Base-by-base conservation (phyloP, 2,329 filamentous ascomycete genomes). In the Diaporthe batatas region DNA sequence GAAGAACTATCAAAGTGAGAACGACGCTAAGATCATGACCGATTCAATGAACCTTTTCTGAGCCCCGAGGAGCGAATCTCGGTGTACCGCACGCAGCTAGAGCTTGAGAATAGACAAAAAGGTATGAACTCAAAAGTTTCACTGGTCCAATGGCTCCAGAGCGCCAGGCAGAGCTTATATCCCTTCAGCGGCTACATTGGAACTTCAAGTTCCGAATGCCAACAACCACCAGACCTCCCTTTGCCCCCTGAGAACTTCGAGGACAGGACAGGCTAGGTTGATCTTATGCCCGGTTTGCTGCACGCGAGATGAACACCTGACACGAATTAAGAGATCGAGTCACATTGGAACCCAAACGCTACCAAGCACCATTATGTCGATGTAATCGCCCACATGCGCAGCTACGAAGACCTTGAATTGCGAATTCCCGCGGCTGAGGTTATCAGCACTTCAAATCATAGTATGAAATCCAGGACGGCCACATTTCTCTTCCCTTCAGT, bases 401-500 rank as follows among this genome's bases (percentile, higher is more conserved):
- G 6, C 12, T n/a, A 47, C 44, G 21, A 36, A 57, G 2, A n/a
- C 36, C 6, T 62, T 18, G 11, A 42, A 18, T 42, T 14, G 12
- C 10, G 36, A 39, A 12, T 39, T 11, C 11, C 36, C 12, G 36
- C 12, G 36, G 36, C 36, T 10, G 11, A 12, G 34, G 2, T 12
- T 21, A 23, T 36, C 2, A 23, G 16, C 0, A 6, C 8, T 44
- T 6, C 4, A n/a, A 2, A 11, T 73, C 71, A 80, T 11, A 83
- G 62, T 34, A 77, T 49, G 44, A 84, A 84, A 70, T 84, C 82
- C 53, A 84, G 71, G n/a, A 84, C 80, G 0, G 79, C 80, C 16
- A 83, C 77, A 23, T 81, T 76, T 14, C 77, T 77, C 34, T 75
- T 70, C 10, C 64, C 68, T 23, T 12, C 59, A n/a, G 14, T 21